Percentiles rank a stretch among this genome's conserved stretches.
phyloP scores from a whole-genome alignment of 768 basidiomycete species.

The Suillus subalutaceus region DNA sequence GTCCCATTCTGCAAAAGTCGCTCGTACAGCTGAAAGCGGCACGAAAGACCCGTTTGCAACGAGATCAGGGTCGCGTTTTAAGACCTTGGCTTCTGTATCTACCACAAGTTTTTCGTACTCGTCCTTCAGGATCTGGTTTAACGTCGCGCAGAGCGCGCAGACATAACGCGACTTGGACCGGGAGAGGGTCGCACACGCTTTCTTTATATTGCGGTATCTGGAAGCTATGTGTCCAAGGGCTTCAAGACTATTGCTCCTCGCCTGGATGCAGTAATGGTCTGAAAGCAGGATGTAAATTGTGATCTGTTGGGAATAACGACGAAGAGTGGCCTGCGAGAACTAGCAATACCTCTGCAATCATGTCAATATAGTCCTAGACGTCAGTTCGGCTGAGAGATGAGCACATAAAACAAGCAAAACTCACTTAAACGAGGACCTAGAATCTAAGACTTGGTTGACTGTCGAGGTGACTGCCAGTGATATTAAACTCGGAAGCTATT shows the following conservation, averaged over 20 bases:
- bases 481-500: not conserved
- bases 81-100: constrained; percentile 78
- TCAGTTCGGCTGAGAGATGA: constrained; percentile 9
- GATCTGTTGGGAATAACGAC: constrained; percentile 71
- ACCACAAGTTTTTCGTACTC: constrained; percentile 84
- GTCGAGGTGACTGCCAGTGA: not conserved
- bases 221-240: constrained; percentile 73
- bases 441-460: not conserved
- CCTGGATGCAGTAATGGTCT: constrained; percentile 82
- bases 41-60: constrained; percentile 85
- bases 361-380: constrained; percentile 29
- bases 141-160: constrained; percentile 73
- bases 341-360: constrained; percentile 90
- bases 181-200: constrained; percentile 51
- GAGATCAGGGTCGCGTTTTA: constrained; percentile 71
- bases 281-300: constrained; percentile 65
- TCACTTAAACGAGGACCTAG: not conserved
- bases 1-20: constrained; percentile 88
- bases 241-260: constrained; percentile 83
- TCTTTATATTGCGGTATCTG: constrained; percentile 74
- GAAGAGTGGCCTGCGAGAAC: constrained; percentile 88
- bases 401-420: not conserved
- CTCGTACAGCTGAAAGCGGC: constrained; percentile 81
- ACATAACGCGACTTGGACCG: constrained; percentile 74
- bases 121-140: constrained; percentile 72